Conservation (phyloP, 768 basidiomycete species). For the Tulasnella sp. region DNA sequence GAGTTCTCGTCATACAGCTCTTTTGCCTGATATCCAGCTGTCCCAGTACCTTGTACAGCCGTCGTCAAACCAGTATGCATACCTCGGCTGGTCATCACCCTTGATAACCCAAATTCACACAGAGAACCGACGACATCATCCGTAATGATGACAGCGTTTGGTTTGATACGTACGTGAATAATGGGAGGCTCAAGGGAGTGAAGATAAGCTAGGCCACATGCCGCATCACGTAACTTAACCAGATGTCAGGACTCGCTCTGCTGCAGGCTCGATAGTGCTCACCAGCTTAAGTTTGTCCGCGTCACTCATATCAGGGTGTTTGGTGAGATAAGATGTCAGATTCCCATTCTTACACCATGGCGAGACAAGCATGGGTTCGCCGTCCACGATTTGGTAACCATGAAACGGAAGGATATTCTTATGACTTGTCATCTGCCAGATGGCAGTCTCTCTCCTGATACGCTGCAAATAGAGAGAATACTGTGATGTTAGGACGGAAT, state of each 20-base stretch:
- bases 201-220: neutral
- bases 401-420: too few relatives aligned
- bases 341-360: too few relatives aligned
- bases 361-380: neutral
- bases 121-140: neutral
- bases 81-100: neutral
- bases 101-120: neutral
- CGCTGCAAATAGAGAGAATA: neutral
- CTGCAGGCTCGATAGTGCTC: too few relatives aligned
- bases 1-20: neutral
- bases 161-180: conserved; percentile 5
- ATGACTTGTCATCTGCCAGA: too few relatives aligned
- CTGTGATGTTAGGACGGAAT: too few relatives aligned
- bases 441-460: too few relatives aligned
- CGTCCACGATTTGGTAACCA: neutral
- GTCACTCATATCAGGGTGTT: too few relatives aligned
- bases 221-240: neutral
- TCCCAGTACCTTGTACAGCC: neutral
- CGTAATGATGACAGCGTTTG: neutral
- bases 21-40: neutral
- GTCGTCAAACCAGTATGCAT: neutral
- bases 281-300: too few relatives aligned
- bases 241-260: too few relatives aligned
- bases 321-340: too few relatives aligned
- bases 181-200: conserved; percentile 5